Evolutionary conservation across 169 alveolate genomes (phyloP), one percentile per base, ranked within the genome.

Genomic region (Eimeria sp.): DNA sequence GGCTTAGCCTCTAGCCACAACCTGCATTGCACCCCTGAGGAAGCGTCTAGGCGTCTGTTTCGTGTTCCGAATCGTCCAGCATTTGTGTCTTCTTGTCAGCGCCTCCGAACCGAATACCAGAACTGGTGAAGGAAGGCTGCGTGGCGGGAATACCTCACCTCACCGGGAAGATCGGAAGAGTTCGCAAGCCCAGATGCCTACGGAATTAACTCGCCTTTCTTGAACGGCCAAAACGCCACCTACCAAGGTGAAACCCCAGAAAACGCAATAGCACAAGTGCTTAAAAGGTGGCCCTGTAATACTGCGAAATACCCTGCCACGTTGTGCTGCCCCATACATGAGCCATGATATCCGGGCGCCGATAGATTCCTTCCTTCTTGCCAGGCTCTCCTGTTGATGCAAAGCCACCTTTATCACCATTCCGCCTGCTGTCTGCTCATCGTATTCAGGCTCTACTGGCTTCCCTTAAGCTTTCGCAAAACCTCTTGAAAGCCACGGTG

Each of bases 261-360:
- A 71, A 71, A 71, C 13, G 27, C 49, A 71, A 16, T 71, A 37
- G 80, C 80, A 71, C 80, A 71, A 71, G 80, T 71, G 80, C 49
- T 52, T 54, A 71, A 9, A 37, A 30, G 80, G 49, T 10, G 27
- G 80, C 80, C 80, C 80, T 9, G 27, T 20, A 71, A 33, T 6
- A 71, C 25, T 8, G 0, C 30, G 54, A 71, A 37, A 37, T 52
- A 8, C n/a, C 30, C 2, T 37, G 25, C 52, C 80, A 71, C 23
- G 49, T n/a, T 37, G 49, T 33, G 2, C 13, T 71, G 49, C 33
- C 25, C 37, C 49, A 49, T 71, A 43, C 4, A 4, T 43, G 9
- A 43, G 80, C 18, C 43, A 37, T 9, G 18, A 6, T 37, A 30
- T 23, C 54, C 80, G n/a, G 37, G 54, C 37, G 1, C 33, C n/a